Conservation (phyloP, 148 eudicot genomes). For the Talinum fruticosum region DNA sequence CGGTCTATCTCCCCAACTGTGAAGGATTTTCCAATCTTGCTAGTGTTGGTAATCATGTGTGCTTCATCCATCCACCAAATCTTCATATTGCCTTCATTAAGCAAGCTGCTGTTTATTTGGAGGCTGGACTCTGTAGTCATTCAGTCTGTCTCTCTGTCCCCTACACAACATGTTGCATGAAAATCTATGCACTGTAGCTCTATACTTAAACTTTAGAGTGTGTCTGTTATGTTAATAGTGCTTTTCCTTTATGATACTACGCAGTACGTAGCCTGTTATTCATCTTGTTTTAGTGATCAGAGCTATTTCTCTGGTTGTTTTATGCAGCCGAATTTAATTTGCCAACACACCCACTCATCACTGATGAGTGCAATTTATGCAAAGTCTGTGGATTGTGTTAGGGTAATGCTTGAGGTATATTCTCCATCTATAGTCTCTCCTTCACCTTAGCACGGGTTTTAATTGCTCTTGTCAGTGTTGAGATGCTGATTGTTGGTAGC, state of each 20-base stretch:
- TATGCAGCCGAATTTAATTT: constrained; percentile 9
- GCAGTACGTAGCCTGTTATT: too few relatives aligned
- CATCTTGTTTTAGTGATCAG: too few relatives aligned
- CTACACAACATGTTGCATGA: too few relatives aligned
- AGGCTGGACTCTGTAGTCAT: background rate
- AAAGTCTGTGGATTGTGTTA: constrained; percentile 5
- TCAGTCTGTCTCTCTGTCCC: background rate
- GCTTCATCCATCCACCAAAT: background rate
- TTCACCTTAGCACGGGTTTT: background rate
- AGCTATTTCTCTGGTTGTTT: background rate
- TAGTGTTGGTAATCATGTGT: background rate
- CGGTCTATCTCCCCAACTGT: too few relatives aligned
- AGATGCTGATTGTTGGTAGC: too few relatives aligned
- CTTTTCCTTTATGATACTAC: background rate
- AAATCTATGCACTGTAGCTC: too few relatives aligned
- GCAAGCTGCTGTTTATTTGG: background rate
- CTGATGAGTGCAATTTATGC: constrained; percentile 1
- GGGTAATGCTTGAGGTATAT: constrained; percentile 7
- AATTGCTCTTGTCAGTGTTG: background rate
- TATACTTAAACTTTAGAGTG: too few relatives aligned
- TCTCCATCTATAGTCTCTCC: background rate
- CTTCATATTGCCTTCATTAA: too few relatives aligned
- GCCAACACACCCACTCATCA: background rate
- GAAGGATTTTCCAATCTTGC: too few relatives aligned
- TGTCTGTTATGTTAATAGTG: background rate